phyloP scores from a whole-genome alignment of 345 rosid genomes.

The Streptanthus diversifolius region DNA sequence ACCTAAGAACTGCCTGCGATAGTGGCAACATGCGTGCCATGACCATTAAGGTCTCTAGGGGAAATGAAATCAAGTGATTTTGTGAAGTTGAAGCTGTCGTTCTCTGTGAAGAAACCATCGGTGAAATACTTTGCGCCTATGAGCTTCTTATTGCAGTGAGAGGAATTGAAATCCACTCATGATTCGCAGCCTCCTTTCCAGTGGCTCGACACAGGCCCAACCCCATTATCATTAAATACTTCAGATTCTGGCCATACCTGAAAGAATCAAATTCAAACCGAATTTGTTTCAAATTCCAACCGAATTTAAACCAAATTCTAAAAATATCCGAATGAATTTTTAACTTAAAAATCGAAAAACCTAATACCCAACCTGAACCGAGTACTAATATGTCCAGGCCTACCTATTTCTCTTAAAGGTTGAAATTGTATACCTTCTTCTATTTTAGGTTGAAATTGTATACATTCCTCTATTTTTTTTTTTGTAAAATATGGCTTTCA shows the following conservation, averaged over 20 bases:
- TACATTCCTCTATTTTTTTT: too few relatives aligned
- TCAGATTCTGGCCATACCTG: conserved; percentile 31
- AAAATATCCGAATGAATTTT: too few relatives aligned
- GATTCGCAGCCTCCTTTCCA: conserved; percentile 34
- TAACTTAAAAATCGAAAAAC: too few relatives aligned
- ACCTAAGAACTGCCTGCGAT: conserved; percentile 44
- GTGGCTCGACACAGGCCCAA: conserved; percentile 18
- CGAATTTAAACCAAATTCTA: too few relatives aligned
- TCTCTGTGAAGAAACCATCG: conserved; percentile 34
- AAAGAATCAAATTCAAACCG: too few relatives aligned
- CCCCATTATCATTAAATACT: conserved; percentile 22
- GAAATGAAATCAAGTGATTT: conserved; percentile 41
- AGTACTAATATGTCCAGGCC: too few relatives aligned
- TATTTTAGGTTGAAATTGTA: too few relatives aligned
- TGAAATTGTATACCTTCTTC: too few relatives aligned
- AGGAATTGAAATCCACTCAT: conserved; percentile 21
- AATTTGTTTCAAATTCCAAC: too few relatives aligned
- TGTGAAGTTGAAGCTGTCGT: conserved; percentile 35
- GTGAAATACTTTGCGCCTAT: conserved; percentile 55
- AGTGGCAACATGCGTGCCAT: conserved; percentile 54
- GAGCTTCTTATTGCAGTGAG: conserved; percentile 49
- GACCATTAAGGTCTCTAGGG: conserved; percentile 48
- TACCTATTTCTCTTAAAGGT: too few relatives aligned
- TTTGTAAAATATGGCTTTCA: too few relatives aligned
- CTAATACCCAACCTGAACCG: too few relatives aligned